Conservation (phyloP, 2,329 filamentous ascomycete species). For the Alternaria alternata region DNA sequence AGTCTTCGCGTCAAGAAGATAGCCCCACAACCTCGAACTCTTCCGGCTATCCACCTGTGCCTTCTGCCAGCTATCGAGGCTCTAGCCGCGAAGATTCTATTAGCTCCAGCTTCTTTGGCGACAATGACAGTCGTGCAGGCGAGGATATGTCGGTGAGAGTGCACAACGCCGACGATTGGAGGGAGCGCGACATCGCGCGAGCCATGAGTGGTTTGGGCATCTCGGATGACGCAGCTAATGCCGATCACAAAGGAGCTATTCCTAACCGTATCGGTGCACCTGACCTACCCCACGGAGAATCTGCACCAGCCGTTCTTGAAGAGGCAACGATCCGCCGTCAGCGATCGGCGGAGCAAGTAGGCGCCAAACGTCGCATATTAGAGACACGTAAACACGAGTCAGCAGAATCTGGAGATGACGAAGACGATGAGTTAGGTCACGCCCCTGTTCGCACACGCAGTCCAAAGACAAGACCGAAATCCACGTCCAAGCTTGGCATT, state of each 20-base stretch:
- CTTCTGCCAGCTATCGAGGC: conserved; percentile 78
- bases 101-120: conserved; percentile 85
- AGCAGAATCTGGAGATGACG: conserved; percentile 89
- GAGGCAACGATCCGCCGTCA: conserved; percentile 62
- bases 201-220: conserved; percentile 76
- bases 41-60: conserved; percentile 74
- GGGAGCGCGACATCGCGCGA: conserved; percentile 62
- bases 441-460: conserved; percentile 60
- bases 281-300: conserved; percentile 56
- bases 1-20: conserved; percentile 71
- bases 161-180: conserved; percentile 79
- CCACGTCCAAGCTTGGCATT: conserved; percentile 82
- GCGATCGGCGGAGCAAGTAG: conserved; percentile 76
- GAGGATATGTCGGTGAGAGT: conserved; percentile 82
- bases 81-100: conserved; percentile 90
- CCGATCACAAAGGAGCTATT: conserved; percentile 44
- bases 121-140: conserved; percentile 75
- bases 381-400: conserved; percentile 78
- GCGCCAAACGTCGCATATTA: conserved; percentile 75
- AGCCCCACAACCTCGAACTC: conserved; percentile 82
- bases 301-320: conserved; percentile 68
- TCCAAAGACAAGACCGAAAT: conserved; percentile 56
- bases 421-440: conserved; percentile 86
- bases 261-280: conserved; percentile 45
- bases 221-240: conserved; percentile 65